Percentiles rank a stretch among this genome's conserved stretches.
These are phyloP conservation scores for Naganishia liquefaciens DNA, from an alignment of 1,284 basidiomycete species.

Conservation along the genomic window DNA sequence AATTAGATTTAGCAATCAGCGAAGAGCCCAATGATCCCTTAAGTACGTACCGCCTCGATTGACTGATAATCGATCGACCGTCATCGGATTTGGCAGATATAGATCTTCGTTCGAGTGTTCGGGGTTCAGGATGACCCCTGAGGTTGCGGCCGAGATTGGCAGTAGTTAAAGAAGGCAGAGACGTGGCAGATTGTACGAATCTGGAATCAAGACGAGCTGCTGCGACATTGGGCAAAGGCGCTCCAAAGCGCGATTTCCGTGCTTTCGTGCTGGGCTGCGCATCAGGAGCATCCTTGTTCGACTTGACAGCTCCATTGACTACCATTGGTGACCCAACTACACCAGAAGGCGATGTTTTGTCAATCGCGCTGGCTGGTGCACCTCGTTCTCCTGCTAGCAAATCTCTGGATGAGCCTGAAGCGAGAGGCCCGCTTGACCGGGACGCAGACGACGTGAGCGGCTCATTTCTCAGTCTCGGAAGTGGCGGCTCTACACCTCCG, in stretches of 20 bases:
- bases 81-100: conserved; percentile 12
- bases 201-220: no score
- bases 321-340: no score
- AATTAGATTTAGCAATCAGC: neutral
- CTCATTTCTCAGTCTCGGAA: no score
- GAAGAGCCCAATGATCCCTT: neutral
- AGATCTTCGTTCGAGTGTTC: neutral
- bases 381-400: no score
- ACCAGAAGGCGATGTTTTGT: no score
- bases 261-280: neutral
- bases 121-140: neutral
- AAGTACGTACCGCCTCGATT: conserved; percentile 6
- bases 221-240: neutral
- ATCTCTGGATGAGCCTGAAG: no score
- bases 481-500: no score
- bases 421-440: no score
- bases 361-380: no score
- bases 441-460: no score
- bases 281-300: neutral
- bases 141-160: conserved; percentile 10
- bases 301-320: neutral
- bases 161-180: conserved; percentile 18
- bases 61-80: conserved; percentile 5
- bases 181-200: neutral
- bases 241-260: neutral